A percentile compares a stretch with the other conserved stretches of the same genome.
phyloP scores from a whole-genome alignment of 2,329 filamentous ascomycete species.

The Escovopsis weberi region DNA sequence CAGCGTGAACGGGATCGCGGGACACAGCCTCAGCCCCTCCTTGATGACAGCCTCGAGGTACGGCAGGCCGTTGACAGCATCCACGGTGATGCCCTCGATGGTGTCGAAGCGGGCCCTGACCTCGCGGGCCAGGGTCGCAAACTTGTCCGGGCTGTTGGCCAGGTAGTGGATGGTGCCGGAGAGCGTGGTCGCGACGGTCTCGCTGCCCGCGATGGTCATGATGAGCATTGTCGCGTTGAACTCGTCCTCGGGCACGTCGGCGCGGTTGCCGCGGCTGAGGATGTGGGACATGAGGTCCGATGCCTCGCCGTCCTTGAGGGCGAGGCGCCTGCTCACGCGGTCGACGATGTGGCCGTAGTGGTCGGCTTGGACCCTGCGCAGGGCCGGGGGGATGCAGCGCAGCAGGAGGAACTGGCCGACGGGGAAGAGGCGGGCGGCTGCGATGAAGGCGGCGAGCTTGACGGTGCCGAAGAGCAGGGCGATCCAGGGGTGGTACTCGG shows the following conservation, averaged over 20 bases:
- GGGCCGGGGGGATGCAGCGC: conserved; percentile 1
- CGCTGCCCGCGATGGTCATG: conserved; percentile 16
- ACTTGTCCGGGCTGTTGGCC: conserved; percentile 14
- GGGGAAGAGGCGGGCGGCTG: conserved; percentile 2
- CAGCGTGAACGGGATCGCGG: conserved; percentile 26
- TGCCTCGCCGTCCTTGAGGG: conserved; percentile 9
- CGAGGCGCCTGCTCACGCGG: conserved; percentile 10
- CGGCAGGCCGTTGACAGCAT: conserved; percentile 7
- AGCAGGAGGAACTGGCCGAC: conserved; percentile 2
- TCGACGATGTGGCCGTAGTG: conserved; percentile 10
- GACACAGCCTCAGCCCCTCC: conserved; percentile 33
- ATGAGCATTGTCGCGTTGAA: conserved; percentile 13
- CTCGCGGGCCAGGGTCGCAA: conserved; percentile 21
- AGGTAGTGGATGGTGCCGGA: conserved; percentile 15
- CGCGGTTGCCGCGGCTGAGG: conserved; percentile 15
- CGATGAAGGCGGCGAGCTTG: conserved; percentile 2
- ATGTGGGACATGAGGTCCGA: conserved; percentile 16
- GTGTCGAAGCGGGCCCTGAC: conserved; percentile 5
- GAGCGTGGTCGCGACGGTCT: conserved; percentile 18
- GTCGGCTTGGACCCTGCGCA: neutral
- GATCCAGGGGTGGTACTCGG: conserved; percentile 7
- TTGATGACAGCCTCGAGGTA: conserved; percentile 36
- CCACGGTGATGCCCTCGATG: conserved; percentile 6
- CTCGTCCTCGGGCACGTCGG: conserved; percentile 16
- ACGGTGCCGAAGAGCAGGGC: conserved; percentile 5